Evolutionary conservation across 2,329 filamentous ascomycete species (phyloP), one percentile per base, ranked within the genome.

Genomic region (Helminthosporium solani): DNA sequence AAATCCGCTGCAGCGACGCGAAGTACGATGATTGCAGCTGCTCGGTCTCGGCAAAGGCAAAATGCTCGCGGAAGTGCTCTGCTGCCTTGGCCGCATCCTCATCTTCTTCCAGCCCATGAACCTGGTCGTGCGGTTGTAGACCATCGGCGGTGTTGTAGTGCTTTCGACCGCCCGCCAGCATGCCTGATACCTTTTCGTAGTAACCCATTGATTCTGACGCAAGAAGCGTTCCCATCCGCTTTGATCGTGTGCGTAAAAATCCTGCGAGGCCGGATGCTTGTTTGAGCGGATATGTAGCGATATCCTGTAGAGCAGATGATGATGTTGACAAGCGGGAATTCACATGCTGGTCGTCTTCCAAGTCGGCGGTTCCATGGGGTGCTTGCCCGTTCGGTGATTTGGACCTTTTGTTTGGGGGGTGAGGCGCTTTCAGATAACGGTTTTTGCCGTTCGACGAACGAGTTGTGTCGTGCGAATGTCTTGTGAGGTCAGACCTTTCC

Each of bases 191-290:
- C 69, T 96, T 97, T 64, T 95, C 91, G 25, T 96, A 86, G 64
- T 97, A 97, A 1, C 90, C 90, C 85, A 96, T 95, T 0, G 92
- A 95, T 67, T 96, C 91, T 0, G 86, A 89, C 6, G 92, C 88
- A 36, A 97, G 73, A 7, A 95, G 73, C 21, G 78, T 88, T 49
- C 88, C 89, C 84, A 97, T 88, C 27, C 84, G 83, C 56, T 88
- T 87, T 18, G 90, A 86, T 18, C 87, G 84, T 45, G 80, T 86
- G 62, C 87, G 88, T 41, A 96, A 75, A 64, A 90, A 96, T 37
- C 85, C 88, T 7, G 90, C 90, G 64, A 96, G 81, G 1, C 86
- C 85, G 8, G 88, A 87, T 1, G 90, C 92, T 49, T 88, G 84
- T 68, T 95, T 89, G 3, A 96, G 73, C 1, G 90, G 90, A 64